These are phyloP conservation scores for Thielaviopsis populi DNA, from an alignment of 2,329 filamentous ascomycete genomes.

Conservation along the genomic window DNA sequence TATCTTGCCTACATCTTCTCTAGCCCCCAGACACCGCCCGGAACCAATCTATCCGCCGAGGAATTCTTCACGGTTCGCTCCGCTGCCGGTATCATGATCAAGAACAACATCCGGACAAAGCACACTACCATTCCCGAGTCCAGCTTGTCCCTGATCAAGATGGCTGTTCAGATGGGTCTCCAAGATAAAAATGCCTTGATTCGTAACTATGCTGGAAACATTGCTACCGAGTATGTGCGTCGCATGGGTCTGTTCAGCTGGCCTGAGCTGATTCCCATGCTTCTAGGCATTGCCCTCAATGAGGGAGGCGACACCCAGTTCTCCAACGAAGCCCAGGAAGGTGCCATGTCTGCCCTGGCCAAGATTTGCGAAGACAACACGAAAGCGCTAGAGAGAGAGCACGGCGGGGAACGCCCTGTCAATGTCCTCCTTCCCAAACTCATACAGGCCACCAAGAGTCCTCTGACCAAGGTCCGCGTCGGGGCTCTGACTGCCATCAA, in stretches of 20 bases:
- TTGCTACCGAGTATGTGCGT: conserved; percentile 81
- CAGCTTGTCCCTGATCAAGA: conserved; percentile 63
- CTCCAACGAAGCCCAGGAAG: conserved; percentile 64
- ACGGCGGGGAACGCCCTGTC: conserved; percentile 75
- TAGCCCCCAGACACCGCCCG: conserved; percentile 46
- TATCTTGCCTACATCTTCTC: conserved; percentile 88
- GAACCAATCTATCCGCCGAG: conserved; percentile 40
- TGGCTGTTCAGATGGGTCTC: conserved; percentile 61
- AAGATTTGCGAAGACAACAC: conserved; percentile 97
- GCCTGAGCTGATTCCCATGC: conserved; percentile 76
- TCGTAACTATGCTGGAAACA: conserved; percentile 76
- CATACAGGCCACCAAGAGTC: conserved; percentile 68
- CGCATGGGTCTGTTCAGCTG: conserved; percentile 76
- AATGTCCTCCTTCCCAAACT: conserved; percentile 82
- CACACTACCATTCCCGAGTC: conserved; percentile 62
- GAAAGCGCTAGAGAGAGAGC: conserved; percentile 70
- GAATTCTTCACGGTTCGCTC: conserved; percentile 66
- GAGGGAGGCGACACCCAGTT: conserved; percentile 41
- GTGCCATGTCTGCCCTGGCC: conserved; percentile 78
- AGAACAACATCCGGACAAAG: conserved; percentile 70
- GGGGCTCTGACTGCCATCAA: conserved; percentile 76
- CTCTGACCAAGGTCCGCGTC: conserved; percentile 60
- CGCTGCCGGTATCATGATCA: conserved; percentile 84
- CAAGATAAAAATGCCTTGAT: conserved; percentile 73
- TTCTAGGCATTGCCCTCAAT: conserved; percentile 66